Base-by-base conservation (phyloP, 345 rosid species). In the Adansonia digitata region DNA sequence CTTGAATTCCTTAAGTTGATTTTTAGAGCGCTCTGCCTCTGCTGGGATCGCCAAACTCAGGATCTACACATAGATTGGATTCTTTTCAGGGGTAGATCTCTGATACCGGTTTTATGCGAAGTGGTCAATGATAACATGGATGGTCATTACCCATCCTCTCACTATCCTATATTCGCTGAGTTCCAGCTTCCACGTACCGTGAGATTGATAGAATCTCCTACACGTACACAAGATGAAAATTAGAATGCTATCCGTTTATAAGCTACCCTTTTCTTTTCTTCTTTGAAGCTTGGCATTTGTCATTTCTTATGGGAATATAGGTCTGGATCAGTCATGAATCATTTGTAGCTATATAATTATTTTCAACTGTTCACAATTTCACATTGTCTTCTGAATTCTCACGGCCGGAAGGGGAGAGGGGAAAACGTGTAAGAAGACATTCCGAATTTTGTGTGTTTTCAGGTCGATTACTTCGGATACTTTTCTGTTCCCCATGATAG, bases 21-120 rank as follows among this genome's bases (percentile, higher is more conserved):
- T 45, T 84, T 93, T 27, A 78, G 98, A 83, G 99, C 98, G 0
- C 83, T 95, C 59, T 95, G 99, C 85, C 98, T 95, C 81, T 95
- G 99, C 77, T 95, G 99, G 98, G 99, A 93, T 75, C 90, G 97
- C 42, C 99, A 95, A 78, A 95, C 97, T 2, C 99, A 93, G 81
- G 98, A 92, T 83, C 87, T 94, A 39, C 98, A 94, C 80, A 78
- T 83, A 12, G 98, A 94, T 74, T 94, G 98, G 98, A 84, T 91
- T 78, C 94, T 94, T 67, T 95, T 90, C 85, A 83, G 97, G 76
- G 99, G 98, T 63, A 87, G 99, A 81, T 90, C 99, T 77, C 75
- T 95, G 79, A 82, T 88, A 77, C 99, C 98, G 12, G 85, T 83
- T 61, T 77, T 84, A 52, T 90, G 94, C 26, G 92, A 93, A 86